Conservation (phyloP, 495 filamentous ascomycete species). For the Beverwykella pulmonaria region DNA sequence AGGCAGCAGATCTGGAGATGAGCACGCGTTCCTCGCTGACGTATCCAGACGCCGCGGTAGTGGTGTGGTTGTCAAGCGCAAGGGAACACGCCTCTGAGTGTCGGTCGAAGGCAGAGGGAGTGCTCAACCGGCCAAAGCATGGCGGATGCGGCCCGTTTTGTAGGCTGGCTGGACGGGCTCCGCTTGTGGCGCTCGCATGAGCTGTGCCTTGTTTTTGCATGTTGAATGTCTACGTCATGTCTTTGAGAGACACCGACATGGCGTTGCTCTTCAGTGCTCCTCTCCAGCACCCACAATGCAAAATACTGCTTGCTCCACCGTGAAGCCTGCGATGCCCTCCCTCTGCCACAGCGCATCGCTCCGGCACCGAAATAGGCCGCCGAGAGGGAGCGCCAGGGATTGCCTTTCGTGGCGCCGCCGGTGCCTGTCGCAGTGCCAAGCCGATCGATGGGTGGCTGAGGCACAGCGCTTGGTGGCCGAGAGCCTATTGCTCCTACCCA, state of each 20-base stretch:
- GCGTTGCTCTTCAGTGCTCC: no score
- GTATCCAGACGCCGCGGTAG: conserved; percentile 17
- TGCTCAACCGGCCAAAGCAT: conserved; percentile 25
- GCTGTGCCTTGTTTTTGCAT: conserved; percentile 32
- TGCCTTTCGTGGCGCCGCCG: not conserved
- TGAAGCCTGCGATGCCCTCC: not conserved
- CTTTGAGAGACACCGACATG: not conserved
- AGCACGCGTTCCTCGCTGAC: conserved; percentile 12
- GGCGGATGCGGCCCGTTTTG: conserved; percentile 29
- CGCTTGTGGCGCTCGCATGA: conserved; percentile 13
- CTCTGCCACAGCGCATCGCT: not conserved
- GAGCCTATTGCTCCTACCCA: conserved; percentile 18
- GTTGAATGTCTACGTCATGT: conserved; percentile 21
- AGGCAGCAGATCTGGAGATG: conserved; percentile 18
- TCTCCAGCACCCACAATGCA: not conserved
- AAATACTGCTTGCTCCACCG: not conserved
- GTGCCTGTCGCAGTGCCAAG: conserved; percentile 16
- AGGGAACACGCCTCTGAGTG: conserved; percentile 37
- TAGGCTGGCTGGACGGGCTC: conserved; percentile 15
- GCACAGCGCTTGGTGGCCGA: conserved; percentile 21
- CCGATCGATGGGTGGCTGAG: conserved; percentile 24
- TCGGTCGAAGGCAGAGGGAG: conserved; percentile 26
- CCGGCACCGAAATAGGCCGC: not conserved
- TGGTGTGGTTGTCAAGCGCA: conserved; percentile 30
- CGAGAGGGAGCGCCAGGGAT: not conserved